Base-by-base conservation (phyloP, 805 yeast genomes). In the Candida tammaniensis region DNA sequence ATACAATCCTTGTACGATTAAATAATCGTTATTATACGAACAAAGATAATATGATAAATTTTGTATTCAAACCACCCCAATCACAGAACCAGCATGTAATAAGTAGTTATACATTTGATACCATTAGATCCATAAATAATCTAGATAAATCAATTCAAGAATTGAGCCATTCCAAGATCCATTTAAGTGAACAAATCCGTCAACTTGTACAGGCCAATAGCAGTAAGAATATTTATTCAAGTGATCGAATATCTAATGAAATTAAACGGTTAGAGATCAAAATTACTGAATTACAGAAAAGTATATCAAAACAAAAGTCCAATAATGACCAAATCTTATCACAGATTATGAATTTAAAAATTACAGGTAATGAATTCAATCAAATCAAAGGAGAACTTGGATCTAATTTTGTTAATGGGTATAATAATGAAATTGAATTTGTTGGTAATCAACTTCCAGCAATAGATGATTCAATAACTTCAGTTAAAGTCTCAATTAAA, bases 131-230 rank as follows among this genome's bases (percentile, higher is more conserved):
- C 1, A 31, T 60, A 7, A 46, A 44, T 28, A 54, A 49, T 26
- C 37, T 60, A n/a, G 33, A 44, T 11, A 42, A 43, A 15, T 52
- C 65, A 1, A 35, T 55, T 2, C 51, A 50, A 17, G 72, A 67
- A 32, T 51, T 66, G 24, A 21, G 34, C 4, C 11, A 24, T 2
- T 39, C 61, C 22, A 64, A 63, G 36, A 23, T 19, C n/a, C 43
- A 35, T 14, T 35, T 58, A 1, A 31, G 52, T 1, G 27, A 20
- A 3, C 17, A 14, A 8, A 40, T 43, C 20, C 34, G 24, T 13
- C 8, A 26, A 9, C 9, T 27, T 1, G 24, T 34, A 11, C n/a
- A 16, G 12, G 5, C 7, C n/a, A 5, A 6, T 19, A 14, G 3
- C 2, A 40, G 29, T 13, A 21, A 23, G 8, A 34, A 38, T 5